phyloP scores from a whole-genome alignment of 495 filamentous ascomycete species.

The Chaetomium cochliodes region DNA sequence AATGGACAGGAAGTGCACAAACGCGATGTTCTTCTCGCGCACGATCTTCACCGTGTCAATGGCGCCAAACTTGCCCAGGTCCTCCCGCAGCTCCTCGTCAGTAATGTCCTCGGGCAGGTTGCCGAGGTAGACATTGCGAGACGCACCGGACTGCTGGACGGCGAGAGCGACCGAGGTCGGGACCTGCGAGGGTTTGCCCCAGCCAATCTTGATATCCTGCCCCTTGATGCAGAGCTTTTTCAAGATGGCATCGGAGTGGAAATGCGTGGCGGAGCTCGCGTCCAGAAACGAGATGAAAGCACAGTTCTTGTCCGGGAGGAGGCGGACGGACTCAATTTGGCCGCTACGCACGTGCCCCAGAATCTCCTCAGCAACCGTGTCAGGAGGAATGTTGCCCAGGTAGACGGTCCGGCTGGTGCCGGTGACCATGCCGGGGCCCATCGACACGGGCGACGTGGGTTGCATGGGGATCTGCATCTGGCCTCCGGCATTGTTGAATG shows the following conservation, averaged over 20 bases:
- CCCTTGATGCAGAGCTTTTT: constrained; percentile 98
- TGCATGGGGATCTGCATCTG: constrained; percentile 50
- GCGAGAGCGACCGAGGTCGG: constrained; percentile 94
- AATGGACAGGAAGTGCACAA: constrained; percentile 96
- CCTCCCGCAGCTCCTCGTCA: constrained; percentile 91
- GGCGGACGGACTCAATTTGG: constrained; percentile 94
- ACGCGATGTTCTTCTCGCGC: constrained; percentile 96
- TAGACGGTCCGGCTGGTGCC: constrained; percentile 96
- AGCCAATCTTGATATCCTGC: constrained; percentile 98
- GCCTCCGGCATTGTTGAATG: constrained; percentile 63
- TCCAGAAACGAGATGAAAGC: constrained; percentile 99
- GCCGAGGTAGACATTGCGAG: constrained; percentile 96
- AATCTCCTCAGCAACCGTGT: constrained; percentile 98
- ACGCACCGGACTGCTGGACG: constrained; percentile 95
- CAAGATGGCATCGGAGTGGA: constrained; percentile 98
- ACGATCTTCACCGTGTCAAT: constrained; percentile 98
- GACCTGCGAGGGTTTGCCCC: constrained; percentile 98
- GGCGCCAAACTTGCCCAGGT: constrained; percentile 92
- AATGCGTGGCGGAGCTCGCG: constrained; percentile 93
- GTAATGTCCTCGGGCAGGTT: constrained; percentile 86
- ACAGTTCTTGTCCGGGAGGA: constrained; percentile 98
- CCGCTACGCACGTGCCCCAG: constrained; percentile 95
- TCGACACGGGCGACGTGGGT: constrained; percentile 64
- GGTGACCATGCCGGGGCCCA: constrained; percentile 75
- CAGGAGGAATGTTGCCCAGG: constrained; percentile 93